Base-by-base conservation (phyloP, 768 basidiomycete genomes). In the Russula vinacea region DNA sequence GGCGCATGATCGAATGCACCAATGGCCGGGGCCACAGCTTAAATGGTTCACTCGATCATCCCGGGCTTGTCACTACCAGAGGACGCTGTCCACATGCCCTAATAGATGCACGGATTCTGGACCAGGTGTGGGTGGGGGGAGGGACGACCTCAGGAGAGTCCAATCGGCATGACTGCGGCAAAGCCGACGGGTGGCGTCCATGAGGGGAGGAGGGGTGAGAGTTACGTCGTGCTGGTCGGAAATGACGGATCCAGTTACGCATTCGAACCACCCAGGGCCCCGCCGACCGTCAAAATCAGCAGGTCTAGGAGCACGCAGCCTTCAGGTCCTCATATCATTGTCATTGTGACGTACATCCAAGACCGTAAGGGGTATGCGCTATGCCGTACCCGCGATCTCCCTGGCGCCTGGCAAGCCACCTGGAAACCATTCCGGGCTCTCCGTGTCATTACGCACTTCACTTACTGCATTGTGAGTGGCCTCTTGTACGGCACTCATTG, bases 321-420 rank as follows among this genome's bases (percentile, higher is more conserved):
- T 53, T 63, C 62, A 60, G 57, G 58, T 39, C 49, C 45, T 39
- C 39, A 32, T 37, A n/a, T 29, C 40, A 45, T 44, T 33, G 64
- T 65, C 55, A 61, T 57, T 19, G 33, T 65, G 64, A 65, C 64
- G 64, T 65, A 65, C 64, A 29, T 19, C 8, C 16, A 61, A 44
- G 47, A 9, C 58, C 42, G 39, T 32, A 65, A 56, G 33, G 3
- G 53, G 58, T n/a, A 49, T 59, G 35, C 44, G 58, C 39, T 50
- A 56, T 64, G 53, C 63, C 63, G 63, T 64, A 60, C 63, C 14
- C 52, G 29, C 29, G 29, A 29, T 29, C 29, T 29, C 29, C n/a
- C 44, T 22, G n/a, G 52, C 42, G 37, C 29, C 26, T 51, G 26
- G 17, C 40, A 57, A 58, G 32, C 45, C 32, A 57, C 50, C 40